Percentiles rank a stretch among this genome's conserved stretches.
Conservation (phyloP, 352 stramenopile genomes). For the Phytophthora chlamydospora region DNA sequence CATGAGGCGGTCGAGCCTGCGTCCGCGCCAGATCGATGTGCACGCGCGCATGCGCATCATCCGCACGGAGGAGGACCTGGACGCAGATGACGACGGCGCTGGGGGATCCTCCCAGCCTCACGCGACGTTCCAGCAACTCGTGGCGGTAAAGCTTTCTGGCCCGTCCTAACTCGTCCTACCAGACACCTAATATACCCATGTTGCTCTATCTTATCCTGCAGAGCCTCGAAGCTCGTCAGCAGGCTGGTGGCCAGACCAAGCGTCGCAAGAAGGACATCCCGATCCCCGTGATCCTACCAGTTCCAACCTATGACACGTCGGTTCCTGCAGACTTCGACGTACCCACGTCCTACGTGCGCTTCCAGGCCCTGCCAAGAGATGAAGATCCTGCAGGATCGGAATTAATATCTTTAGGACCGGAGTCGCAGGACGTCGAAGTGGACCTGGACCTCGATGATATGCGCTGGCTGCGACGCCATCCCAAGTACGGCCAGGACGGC, state of each 20-base stretch:
- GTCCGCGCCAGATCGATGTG: conserved; percentile 88
- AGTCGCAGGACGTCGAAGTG: conserved; percentile 66
- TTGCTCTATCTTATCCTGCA: conserved; percentile 12
- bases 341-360: conserved; percentile 83
- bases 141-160: conserved; percentile 40
- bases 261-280: conserved; percentile 90
- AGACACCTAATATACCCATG: too few relatives aligned
- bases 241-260: conserved; percentile 39
- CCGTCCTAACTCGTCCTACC: too few relatives aligned
- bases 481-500: conserved; percentile 82
- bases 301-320: conserved; percentile 69
- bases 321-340: conserved; percentile 74
- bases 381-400: conserved; percentile 29
- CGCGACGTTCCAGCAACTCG: conserved; percentile 77
- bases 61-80: conserved; percentile 80
- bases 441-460: conserved; percentile 88
- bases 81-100: conserved; percentile 62
- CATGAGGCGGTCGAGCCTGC: conserved; percentile 86
- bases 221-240: conserved; percentile 68
- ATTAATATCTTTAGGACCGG: conserved; percentile 20
- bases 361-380: conserved; percentile 64
- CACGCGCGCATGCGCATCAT: conserved; percentile 88
- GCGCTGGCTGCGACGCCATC: conserved; percentile 84
- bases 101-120: conserved; percentile 39
- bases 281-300: conserved; percentile 79